Percentiles rank a stretch among this genome's conserved stretches.
Evolutionary conservation across 257 asterid species (phyloP).

Genomic region (Thymus mandschuricus): DNA sequence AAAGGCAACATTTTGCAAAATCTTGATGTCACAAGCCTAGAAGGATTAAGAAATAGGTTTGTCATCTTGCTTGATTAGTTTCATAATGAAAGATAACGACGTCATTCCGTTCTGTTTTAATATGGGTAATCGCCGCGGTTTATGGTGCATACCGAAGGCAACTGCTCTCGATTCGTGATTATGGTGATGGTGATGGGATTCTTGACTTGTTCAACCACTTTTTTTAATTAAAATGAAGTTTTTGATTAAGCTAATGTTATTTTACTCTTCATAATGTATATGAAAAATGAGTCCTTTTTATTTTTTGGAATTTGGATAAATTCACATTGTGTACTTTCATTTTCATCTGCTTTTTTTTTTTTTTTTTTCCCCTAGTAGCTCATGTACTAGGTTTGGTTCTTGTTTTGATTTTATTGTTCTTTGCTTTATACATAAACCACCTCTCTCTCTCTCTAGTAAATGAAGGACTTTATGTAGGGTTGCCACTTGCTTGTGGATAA

Average conservation of each 20-base stretch:
- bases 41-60: conserved; percentile 25
- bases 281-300: neutral
- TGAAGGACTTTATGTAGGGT: neutral
- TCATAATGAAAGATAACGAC: conserved; percentile 10
- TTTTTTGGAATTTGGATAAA: neutral
- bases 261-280: neutral
- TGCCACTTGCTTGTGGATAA: neutral
- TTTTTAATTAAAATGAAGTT: neutral
- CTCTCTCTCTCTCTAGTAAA: neutral
- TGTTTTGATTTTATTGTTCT: neutral
- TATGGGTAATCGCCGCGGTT: neutral
- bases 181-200: conserved; percentile 10
- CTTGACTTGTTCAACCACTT: conserved; percentile 23
- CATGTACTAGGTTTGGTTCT: neutral
- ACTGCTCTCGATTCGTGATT: neutral
- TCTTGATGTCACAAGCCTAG: conserved; percentile 26
- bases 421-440: too few relatives aligned
- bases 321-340: neutral
- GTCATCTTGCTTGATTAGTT: conserved; percentile 27
- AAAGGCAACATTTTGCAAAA: conserved; percentile 14
- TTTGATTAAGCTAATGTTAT: neutral
- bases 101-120: neutral
- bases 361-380: neutral
- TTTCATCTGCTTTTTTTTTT: neutral
- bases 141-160: neutral